Conservation (phyloP, 1,139 yeast species). For the Debaryomyces robertsiae region DNA sequence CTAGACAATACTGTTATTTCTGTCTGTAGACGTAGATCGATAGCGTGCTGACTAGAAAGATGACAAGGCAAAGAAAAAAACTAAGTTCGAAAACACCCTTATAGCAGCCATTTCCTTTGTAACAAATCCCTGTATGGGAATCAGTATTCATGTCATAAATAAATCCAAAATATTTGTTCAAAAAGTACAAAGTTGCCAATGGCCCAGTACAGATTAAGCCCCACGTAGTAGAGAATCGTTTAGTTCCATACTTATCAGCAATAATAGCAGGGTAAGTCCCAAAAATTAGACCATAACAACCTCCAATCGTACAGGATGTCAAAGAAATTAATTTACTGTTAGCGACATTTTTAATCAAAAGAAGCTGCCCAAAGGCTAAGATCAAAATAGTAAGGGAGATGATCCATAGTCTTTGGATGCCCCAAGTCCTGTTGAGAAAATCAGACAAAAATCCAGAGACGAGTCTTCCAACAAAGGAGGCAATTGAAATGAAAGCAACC, state of each 20-base stretch:
- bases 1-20: conserved; percentile 14
- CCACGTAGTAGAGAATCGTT: conserved; percentile 47
- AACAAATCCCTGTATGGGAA: conserved; percentile 35
- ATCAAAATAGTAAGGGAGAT: conserved; percentile 31
- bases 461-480: conserved; percentile 45
- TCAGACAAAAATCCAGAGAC: conserved; percentile 44
- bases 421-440: conserved; percentile 32
- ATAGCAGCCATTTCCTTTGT: conserved; percentile 41
- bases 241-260: conserved; percentile 48
- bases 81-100: conserved; percentile 37
- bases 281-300: conserved; percentile 43
- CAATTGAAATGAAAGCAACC: conserved; percentile 44
- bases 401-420: conserved; percentile 46
- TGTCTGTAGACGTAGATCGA: conserved; percentile 27
- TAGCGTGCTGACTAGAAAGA: conserved; percentile 24
- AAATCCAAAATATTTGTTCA: conserved; percentile 44
- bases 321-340: conserved; percentile 30
- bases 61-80: conserved; percentile 26
- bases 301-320: conserved; percentile 39
- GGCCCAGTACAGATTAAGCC: conserved; percentile 51
- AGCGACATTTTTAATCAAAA: conserved; percentile 32
- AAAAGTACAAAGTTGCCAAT: conserved; percentile 31
- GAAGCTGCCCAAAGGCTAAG: conserved; percentile 33
- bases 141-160: conserved; percentile 42
- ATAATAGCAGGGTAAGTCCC: conserved; percentile 52